Evolutionary conservation across 2,329 filamentous ascomycete species (phyloP), one percentile per base, ranked within the genome.

Genomic region (Talaromyces sp.): DNA sequence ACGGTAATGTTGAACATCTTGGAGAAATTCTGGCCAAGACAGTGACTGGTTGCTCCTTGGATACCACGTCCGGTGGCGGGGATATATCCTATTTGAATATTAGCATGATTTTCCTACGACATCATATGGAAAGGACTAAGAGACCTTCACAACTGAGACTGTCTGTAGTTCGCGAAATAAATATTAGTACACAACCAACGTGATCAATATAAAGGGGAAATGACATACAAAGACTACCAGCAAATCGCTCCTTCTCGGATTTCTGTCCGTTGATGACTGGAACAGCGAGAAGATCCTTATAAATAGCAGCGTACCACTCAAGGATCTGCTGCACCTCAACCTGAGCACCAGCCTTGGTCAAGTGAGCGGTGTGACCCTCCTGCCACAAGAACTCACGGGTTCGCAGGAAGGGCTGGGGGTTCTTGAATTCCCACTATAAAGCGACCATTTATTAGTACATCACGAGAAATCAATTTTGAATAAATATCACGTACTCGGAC

Each of bases 1-100:
- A 99, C 91, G 0, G 89, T 96, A 72, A 99, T 97, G 74, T 94
- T 89, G 72, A 97, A 99, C 92, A 99, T 99, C 78, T 95, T 97
- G 73, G 88, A 92, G 78, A 99, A 99, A 78, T 99, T 97, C 33
- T 99, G 94, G 48, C 94, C 94, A 8, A 99, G 82, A 59, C 87
- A 91, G 79, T 99, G 94, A 47, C 91, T 96, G 36, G 94, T 99
- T 48, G 86, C 94, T 61, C 92, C 94, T 77, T 99, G 94, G 56
- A 99, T 97, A 72, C 94, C 94, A 70, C 94, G 89, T 20, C 94
- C 94, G 60, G 95, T 97, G 57, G 91, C 86, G 32, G 94, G 92
- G 62, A 99, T 97, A 74, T 96, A 99, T 30, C 91, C 24, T 27
- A 27, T 9, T 5, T 27, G 24, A 27, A 27, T 27, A 27, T 27